Evolutionary conservation across 148 eudicot genomes (phyloP).

Genomic region (Camellia granthamiana): DNA sequence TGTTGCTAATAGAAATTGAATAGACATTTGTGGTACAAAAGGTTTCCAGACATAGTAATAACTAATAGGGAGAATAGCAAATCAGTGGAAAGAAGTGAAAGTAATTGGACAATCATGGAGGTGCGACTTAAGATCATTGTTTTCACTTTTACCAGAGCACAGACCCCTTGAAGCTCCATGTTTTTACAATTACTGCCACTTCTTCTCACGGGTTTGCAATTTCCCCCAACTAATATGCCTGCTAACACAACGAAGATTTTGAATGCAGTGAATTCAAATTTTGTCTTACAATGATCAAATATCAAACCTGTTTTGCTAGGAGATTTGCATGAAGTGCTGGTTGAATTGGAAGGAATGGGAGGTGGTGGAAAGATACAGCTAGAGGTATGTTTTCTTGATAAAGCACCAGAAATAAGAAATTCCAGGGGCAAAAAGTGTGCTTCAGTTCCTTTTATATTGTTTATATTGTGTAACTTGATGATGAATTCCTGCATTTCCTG

Average conservation of each 20-base stretch:
- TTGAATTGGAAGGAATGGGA: slow-evolving; percentile 99
- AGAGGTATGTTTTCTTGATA: slow-evolving; percentile 60
- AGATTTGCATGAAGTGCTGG: slow-evolving; percentile 65
- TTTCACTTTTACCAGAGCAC: no score
- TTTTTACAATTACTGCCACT: no score
- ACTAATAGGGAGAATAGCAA: neutral
- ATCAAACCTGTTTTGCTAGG: slow-evolving; percentile 44
- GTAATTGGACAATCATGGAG: no score
- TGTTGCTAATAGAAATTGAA: neutral
- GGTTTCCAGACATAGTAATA: neutral
- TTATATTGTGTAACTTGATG: neutral
- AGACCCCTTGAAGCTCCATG: no score
- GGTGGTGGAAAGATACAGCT: slow-evolving; percentile 93
- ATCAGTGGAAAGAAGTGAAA: no score
- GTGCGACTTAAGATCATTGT: no score
- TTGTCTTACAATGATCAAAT: neutral
- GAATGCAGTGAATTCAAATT: neutral
- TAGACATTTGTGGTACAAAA: neutral
- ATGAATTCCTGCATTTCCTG: neutral
- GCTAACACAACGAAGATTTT: neutral
- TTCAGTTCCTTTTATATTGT: neutral
- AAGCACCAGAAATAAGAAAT: slow-evolving; percentile 1
- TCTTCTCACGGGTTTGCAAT: no score
- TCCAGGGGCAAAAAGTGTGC: neutral
- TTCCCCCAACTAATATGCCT: neutral